These are phyloP conservation scores for Sporothrix globosa DNA, from an alignment of 2,329 filamentous ascomycete genomes.

Conservation along the genomic window DNA sequence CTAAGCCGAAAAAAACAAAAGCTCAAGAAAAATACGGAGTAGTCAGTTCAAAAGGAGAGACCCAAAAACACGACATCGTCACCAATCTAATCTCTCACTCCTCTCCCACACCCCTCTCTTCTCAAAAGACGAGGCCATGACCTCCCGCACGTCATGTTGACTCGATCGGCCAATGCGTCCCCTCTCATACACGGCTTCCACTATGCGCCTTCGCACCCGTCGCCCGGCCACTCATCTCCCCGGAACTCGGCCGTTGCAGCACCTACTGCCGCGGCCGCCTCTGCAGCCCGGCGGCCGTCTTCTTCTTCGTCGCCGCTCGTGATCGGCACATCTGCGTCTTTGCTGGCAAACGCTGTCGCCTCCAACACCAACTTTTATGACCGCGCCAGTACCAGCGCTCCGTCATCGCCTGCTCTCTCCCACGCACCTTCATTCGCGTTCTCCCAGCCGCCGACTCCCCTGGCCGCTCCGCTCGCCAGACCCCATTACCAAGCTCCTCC, in stretches of 20 bases:
- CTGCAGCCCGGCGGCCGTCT: conserved; percentile 33
- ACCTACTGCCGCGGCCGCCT: conserved; percentile 21
- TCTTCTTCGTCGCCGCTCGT: conserved; percentile 27
- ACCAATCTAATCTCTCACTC: not conserved
- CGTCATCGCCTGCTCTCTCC: conserved; percentile 24
- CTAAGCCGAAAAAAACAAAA: conserved; percentile 15
- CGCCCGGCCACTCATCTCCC: conserved; percentile 49
- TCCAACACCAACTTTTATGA: not conserved
- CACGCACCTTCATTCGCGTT: not conserved
- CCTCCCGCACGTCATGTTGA: conserved; percentile 53
- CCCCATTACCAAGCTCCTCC: not conserved
- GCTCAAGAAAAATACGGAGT: conserved; percentile 1
- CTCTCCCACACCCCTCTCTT: not conserved
- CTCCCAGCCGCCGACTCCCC: conserved; percentile 8
- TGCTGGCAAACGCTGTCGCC: not conserved
- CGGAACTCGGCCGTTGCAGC: conserved; percentile 42
- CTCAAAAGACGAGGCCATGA: conserved; percentile 28
- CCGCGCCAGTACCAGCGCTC: conserved; percentile 20
- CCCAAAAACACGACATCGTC: conserved; percentile 18
- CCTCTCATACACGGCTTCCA: conserved; percentile 51
- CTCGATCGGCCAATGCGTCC: conserved; percentile 60
- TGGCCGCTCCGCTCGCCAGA: not conserved
- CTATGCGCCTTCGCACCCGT: conserved; percentile 51
- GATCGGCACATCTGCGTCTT: not conserved
- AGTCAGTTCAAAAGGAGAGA: conserved; percentile 14